phyloP scores from a whole-genome alignment of 108 stramenopile species.

The Pelagomonas calceolata region DNA sequence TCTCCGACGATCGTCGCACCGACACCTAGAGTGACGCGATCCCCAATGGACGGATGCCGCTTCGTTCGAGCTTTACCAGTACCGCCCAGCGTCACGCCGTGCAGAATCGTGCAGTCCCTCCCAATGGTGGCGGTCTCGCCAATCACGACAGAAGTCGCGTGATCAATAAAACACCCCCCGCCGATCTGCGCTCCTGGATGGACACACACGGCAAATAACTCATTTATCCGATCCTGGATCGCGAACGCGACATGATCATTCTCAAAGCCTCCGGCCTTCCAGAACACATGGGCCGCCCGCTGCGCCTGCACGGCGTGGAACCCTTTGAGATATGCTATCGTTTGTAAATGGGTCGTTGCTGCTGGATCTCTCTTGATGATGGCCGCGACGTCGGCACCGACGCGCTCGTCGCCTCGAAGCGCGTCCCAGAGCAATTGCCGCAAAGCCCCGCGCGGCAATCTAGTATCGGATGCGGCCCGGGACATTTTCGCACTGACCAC shows the following conservation, averaged over 20 bases:
- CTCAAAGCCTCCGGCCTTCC: too few species aligned
- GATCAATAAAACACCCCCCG: constrained; percentile 47
- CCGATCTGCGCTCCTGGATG: constrained; percentile 52
- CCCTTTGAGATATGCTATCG: not conserved
- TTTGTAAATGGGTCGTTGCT: not conserved
- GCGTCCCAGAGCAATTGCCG: too few species aligned
- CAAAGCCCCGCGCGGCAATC: too few species aligned
- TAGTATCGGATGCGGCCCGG: too few species aligned
- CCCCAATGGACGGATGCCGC: constrained; percentile 58
- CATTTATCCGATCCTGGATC: constrained; percentile 62
- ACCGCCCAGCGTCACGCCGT: constrained; percentile 50
- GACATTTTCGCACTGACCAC: too few species aligned
- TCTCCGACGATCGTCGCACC: constrained; percentile 53
- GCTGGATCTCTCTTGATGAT: not conserved
- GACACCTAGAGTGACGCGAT: constrained; percentile 50
- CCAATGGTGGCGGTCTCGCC: constrained; percentile 54
- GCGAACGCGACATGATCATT: constrained; percentile 26
- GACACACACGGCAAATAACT: constrained; percentile 63
- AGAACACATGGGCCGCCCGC: not conserved
- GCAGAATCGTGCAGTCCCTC: constrained; percentile 40
- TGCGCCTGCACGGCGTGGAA: not conserved
- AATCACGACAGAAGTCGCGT: constrained; percentile 47
- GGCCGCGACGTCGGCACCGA: too few species aligned
- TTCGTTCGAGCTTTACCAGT: constrained; percentile 47
- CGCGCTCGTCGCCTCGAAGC: too few species aligned